Evolutionary conservation across 208 protist species (phyloP).

Genomic region (Cochliopodium minus): DNA sequence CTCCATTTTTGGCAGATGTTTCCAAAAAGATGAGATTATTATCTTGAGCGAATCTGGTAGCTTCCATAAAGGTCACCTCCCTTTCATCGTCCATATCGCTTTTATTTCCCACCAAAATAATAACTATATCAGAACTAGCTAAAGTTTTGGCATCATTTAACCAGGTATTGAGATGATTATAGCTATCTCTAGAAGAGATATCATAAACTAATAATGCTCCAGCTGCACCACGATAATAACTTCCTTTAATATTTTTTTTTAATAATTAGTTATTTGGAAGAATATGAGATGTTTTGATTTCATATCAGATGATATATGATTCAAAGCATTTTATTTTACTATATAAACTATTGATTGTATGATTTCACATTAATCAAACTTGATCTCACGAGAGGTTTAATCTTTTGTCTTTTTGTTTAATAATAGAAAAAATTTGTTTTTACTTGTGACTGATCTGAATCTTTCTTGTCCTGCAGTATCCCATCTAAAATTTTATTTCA

Average conservation of each 20-base stretch:
- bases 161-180: slow-evolving; percentile 85
- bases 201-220: slow-evolving; percentile 96
- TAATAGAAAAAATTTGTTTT: background rate
- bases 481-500: slow-evolving; percentile 39
- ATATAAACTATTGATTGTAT: background rate
- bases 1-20: slow-evolving; percentile 89
- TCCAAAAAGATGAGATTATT: slow-evolving; percentile 90
- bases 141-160: slow-evolving; percentile 85
- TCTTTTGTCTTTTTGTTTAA: background rate
- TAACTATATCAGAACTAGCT: slow-evolving; percentile 78
- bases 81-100: slow-evolving; percentile 77
- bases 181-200: slow-evolving; percentile 87
- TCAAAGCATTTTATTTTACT: too few relatives aligned
- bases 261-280: background rate
- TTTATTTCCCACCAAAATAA: slow-evolving; percentile 99
- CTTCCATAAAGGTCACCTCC: slow-evolving; percentile 77
- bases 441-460: background rate
- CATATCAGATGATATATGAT: too few relatives aligned
- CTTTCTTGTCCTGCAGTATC: slow-evolving; percentile 67
- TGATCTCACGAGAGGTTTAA: too few relatives aligned
- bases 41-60: slow-evolving; percentile 74
- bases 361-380: background rate
- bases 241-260: slow-evolving; percentile 28
- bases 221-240: slow-evolving; percentile 91
- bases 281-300: background rate